Percentiles rank a stretch among this genome's conserved stretches.
Evolutionary conservation across 495 filamentous ascomycete genomes (phyloP).

Genomic region (Aspergillus diversus): DNA sequence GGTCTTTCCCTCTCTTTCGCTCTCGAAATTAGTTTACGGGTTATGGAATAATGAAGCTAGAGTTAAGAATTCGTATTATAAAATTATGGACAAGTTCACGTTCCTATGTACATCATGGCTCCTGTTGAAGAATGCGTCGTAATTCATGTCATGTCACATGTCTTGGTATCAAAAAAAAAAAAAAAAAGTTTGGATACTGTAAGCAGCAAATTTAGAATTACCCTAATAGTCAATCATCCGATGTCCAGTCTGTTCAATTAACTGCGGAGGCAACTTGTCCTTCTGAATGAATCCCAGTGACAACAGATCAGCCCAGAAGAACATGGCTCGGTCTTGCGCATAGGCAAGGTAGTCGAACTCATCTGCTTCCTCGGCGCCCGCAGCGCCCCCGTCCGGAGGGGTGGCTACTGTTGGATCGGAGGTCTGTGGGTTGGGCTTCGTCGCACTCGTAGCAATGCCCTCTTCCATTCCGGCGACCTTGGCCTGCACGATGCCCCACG

Average conservation of each 20-base stretch:
- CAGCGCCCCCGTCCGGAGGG: constrained; percentile 27
- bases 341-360: constrained; percentile 94
- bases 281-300: constrained; percentile 66
- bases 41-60: background rate
- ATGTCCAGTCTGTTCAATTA: constrained; percentile 60
- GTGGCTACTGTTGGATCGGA: constrained; percentile 19
- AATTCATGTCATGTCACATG: constrained; percentile 11
- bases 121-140: constrained; percentile 16
- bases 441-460: constrained; percentile 29
- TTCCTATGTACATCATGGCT: constrained; percentile 14
- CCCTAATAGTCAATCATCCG: constrained; percentile 58
- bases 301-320: constrained; percentile 92
- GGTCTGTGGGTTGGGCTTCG: constrained; percentile 1
- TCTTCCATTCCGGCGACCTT: constrained; percentile 69
- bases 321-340: constrained; percentile 84
- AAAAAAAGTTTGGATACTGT: background rate
- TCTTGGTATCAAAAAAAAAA: constrained; percentile 17
- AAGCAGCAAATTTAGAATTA: background rate
- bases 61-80: background rate
- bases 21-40: background rate
- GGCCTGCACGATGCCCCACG: constrained; percentile 96
- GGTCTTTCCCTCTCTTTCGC: background rate
- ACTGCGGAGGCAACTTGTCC: constrained; percentile 71
- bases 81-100: background rate
- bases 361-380: constrained; percentile 55